Evolutionary conservation across 73 alveolate genomes (phyloP).

Genomic region (Paramecium pentaurelia): DNA sequence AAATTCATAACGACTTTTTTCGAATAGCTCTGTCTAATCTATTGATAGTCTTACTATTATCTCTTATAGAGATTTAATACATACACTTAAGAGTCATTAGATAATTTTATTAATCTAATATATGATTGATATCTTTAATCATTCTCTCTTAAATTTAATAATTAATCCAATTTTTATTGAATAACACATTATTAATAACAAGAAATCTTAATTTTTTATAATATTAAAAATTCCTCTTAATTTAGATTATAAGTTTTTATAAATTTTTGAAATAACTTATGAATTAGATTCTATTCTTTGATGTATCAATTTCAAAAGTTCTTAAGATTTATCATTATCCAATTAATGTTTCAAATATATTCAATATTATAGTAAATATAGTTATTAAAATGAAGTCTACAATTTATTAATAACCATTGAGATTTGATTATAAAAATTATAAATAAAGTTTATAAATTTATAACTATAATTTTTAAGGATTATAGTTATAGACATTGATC

Average conservation of each 20-base stretch:
- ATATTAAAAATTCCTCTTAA: constrained; percentile 18
- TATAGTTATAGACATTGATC: not conserved
- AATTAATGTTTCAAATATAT: not conserved
- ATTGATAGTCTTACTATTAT: not conserved
- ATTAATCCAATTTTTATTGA: not conserved
- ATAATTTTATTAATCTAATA: not conserved
- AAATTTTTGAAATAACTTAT: not conserved
- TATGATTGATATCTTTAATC: not conserved
- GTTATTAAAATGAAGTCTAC: not conserved
- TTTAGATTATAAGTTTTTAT: not conserved
- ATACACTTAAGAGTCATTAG: too few relatives aligned
- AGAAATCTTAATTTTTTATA: not conserved
- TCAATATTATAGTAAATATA: not conserved
- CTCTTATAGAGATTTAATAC: not conserved
- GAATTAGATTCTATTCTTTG: not conserved
- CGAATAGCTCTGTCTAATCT: not conserved
- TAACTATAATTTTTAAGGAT: not conserved
- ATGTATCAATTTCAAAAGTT: not conserved
- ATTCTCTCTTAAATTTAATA: not conserved
- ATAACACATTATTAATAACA: not conserved
- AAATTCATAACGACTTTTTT: not conserved
- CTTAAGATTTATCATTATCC: not conserved
- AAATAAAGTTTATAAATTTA: not conserved
- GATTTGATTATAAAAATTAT: not conserved
- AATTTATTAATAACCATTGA: not conserved